phyloP scores from a whole-genome alignment of 306 rosid genomes.

The Cercis canadensis region DNA sequence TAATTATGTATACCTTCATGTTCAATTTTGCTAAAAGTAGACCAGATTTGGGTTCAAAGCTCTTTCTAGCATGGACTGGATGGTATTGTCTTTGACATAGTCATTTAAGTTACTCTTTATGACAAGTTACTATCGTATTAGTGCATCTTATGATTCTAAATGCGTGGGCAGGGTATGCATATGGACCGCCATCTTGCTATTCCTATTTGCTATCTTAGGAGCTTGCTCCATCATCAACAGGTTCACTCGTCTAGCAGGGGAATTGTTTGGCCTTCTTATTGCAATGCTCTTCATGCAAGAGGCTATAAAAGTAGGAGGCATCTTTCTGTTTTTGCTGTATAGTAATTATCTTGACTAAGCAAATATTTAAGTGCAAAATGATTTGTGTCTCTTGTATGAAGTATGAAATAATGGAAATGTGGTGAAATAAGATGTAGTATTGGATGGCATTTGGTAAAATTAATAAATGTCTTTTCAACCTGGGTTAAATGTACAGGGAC shows the following conservation, averaged over 20 bases:
- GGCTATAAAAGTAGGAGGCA: slow-evolving; percentile 66
- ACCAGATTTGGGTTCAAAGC: slow-evolving; percentile 79
- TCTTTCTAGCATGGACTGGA: slow-evolving; percentile 82
- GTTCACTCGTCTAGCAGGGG: slow-evolving; percentile 83
- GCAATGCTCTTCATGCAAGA: slow-evolving; percentile 90
- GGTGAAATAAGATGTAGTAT: background rate
- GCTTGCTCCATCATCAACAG: slow-evolving; percentile 84
- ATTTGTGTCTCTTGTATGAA: slow-evolving; percentile 24
- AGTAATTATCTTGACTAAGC: background rate
- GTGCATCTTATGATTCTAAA: slow-evolving; percentile 12
- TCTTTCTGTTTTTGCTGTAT: slow-evolving; percentile 16
- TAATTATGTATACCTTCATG: slow-evolving; percentile 84
- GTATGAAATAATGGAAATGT: background rate
- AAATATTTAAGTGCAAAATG: slow-evolving; percentile 2
- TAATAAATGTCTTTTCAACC: slow-evolving; percentile 20
- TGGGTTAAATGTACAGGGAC: slow-evolving; percentile 58
- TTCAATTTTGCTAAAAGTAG: slow-evolving; percentile 76
- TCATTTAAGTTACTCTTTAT: background rate
- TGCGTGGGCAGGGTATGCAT: slow-evolving; percentile 68
- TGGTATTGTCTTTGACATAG: slow-evolving; percentile 55
- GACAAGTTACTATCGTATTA: background rate
- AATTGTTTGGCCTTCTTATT: slow-evolving; percentile 84
- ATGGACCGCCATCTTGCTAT: slow-evolving; percentile 77
- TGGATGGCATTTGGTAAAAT: slow-evolving; percentile 10
- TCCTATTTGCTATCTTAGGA: slow-evolving; percentile 75